These are phyloP conservation scores for Aspergillus fischeri DNA, from an alignment of 2,329 filamentous ascomycete genomes.

Conservation along the genomic window DNA sequence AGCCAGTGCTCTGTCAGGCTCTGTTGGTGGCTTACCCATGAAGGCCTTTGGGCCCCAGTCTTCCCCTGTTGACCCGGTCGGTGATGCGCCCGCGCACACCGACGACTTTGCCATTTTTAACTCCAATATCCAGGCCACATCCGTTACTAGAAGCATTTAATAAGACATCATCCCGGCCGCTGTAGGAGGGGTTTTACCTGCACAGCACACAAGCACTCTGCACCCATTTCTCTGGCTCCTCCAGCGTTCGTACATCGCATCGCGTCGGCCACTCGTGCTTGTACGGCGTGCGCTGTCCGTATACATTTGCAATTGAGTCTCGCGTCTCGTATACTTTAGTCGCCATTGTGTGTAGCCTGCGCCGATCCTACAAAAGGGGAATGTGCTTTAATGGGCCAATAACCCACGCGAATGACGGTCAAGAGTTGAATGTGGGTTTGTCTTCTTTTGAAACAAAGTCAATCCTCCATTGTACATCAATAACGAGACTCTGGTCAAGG, in stretches of 20 bases:
- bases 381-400: neutral
- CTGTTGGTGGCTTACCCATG: slow-evolving; percentile 21
- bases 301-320: slow-evolving; percentile 31
- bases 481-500: neutral
- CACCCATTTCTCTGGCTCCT: slow-evolving; percentile 37
- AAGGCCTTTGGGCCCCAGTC: slow-evolving; percentile 34
- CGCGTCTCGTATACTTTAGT: slow-evolving; percentile 13
- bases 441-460: too few relatives aligned
- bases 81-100: slow-evolving; percentile 31
- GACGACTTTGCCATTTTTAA: slow-evolving; percentile 35
- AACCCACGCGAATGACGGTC: neutral
- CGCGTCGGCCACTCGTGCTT: slow-evolving; percentile 33
- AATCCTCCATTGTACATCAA: neutral
- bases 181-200: slow-evolving; percentile 24
- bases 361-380: too few relatives aligned
- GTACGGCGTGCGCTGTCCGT: slow-evolving; percentile 30
- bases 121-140: slow-evolving; percentile 34
- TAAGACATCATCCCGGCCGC: neutral
- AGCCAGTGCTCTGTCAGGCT: neutral
- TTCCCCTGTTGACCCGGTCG: slow-evolving; percentile 34
- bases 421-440: neutral
- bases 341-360: too few relatives aligned
- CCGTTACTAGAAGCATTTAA: slow-evolving; percentile 27
- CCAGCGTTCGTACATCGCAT: slow-evolving; percentile 25
- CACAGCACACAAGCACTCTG: slow-evolving; percentile 38